phyloP scores from a whole-genome alignment of 78 protist genomes.

The Pigoraptor vietnamica region DNA sequence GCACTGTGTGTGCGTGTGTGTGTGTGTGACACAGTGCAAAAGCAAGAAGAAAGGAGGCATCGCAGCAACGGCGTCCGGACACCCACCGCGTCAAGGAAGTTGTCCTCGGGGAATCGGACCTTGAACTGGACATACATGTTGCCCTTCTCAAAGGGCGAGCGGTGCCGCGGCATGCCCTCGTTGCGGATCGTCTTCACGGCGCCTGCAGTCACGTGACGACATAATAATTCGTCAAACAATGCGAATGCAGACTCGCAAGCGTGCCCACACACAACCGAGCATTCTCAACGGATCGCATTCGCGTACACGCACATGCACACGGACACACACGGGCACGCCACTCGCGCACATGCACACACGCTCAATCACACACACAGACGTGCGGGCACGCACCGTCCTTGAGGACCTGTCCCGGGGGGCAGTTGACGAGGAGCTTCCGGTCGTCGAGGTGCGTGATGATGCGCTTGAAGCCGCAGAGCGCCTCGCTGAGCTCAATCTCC shows the following conservation, averaged over 20 bases:
- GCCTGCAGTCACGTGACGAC: conserved; percentile 36
- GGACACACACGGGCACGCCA: background rate
- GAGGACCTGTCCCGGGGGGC: conserved; percentile 54
- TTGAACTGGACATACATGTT: conserved; percentile 60
- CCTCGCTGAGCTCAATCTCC: conserved; percentile 69
- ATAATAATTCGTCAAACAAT: background rate
- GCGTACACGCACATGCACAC: background rate
- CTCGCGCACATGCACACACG: background rate
- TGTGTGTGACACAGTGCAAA: background rate
- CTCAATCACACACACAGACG: background rate
- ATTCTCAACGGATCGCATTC: background rate
- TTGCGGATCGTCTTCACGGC: conserved; percentile 66
- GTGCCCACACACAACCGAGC: background rate
- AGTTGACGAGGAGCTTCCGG: conserved; percentile 60
- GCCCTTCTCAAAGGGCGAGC: conserved; percentile 83
- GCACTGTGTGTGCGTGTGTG: too few relatives aligned
- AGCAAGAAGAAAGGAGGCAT: background rate
- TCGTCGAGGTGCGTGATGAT: conserved; percentile 83
- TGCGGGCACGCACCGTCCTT: background rate
- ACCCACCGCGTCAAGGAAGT: background rate
- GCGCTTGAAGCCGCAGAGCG: conserved; percentile 86
- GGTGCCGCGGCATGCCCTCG: conserved; percentile 95
- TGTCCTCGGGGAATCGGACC: conserved; percentile 74
- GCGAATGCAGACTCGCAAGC: background rate
- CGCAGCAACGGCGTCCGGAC: background rate